Evolutionary conservation across 1,139 yeast genomes (phyloP), one percentile per base, ranked within the genome.

Genomic region (Pichia kudriavzevii): DNA sequence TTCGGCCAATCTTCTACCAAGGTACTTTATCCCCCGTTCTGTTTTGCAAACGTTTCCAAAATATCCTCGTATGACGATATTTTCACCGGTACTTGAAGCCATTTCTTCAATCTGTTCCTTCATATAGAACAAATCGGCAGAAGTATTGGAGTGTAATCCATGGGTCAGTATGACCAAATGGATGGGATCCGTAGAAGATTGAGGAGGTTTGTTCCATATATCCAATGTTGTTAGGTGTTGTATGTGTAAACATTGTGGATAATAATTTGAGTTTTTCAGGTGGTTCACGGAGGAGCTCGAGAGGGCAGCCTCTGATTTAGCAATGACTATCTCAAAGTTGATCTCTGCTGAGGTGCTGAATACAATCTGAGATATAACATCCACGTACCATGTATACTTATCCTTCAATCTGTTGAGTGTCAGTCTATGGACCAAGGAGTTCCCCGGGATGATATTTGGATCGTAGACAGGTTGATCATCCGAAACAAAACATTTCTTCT

Each of bases 121-220:
- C 33, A 88, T 48, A 49, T 81, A 91, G 28, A 79, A 67, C 91
- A 91, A 72, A 55, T 91, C 99, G 0, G 94, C 82, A 2, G 93
- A 75, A 0, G 80, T 75, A 53, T 91, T 91, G 0, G 96, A 84
- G 55, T 87, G 95, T 26, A 91, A 61, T 0, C 99, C 99, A 58
- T 91, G 98, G 0, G 95, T 83, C 22, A 91, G 51, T 2, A 85
- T 66, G 19, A 84, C 91, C 41, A 85, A 61, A 57, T 85, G 95
- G 7, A 76, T 65, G 3, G 63, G 56, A 23, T 42, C 28, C 7
- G 14, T 9, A 10, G 35, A 3, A 1, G 42, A 43, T 15, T 14
- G 31, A 2, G 81, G 79, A 0, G 79, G 77, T 27, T 61, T 46
- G 46, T 68, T 76, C 96, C 96, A 87, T 21, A 88, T 55, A 49